A percentile compares a stretch with the other conserved stretches of the same genome.
These are phyloP conservation scores for Limnanthes douglasii DNA, from an alignment of 345 rosid genomes.

Conservation along the genomic window DNA sequence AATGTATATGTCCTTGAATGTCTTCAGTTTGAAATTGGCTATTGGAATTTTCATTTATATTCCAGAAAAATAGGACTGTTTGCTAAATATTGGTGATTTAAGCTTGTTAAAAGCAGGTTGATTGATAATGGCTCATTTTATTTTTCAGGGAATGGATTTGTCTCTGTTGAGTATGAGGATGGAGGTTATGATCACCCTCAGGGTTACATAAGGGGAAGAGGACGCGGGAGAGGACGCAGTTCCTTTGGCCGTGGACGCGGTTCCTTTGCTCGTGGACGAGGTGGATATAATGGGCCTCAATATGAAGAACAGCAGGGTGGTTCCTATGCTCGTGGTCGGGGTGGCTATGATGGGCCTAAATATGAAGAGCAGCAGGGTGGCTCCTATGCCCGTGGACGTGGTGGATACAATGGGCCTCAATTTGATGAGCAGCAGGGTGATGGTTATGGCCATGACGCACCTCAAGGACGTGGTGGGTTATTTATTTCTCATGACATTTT, in stretches of 20 bases:
- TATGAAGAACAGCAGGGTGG: too few relatives aligned
- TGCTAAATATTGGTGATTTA: too few relatives aligned
- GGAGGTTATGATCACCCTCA: constrained; percentile 60
- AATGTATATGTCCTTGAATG: background rate
- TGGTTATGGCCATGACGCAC: constrained; percentile 33
- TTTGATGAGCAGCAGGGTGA: constrained; percentile 34
- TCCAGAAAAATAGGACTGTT: too few relatives aligned
- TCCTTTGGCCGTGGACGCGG: too few relatives aligned
- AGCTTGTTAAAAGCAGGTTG: background rate
- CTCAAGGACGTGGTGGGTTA: constrained; percentile 15
- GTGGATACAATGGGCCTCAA: constrained; percentile 32
- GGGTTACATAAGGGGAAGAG: constrained; percentile 60
- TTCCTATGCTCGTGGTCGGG: background rate
- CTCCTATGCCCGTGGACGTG: constrained; percentile 53
- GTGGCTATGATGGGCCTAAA: background rate
- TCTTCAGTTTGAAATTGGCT: background rate
- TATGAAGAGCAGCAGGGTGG: too few relatives aligned
- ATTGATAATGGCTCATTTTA: background rate
- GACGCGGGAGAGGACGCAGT: too few relatives aligned
- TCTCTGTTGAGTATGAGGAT: constrained; percentile 54
- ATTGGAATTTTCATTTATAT: background rate
- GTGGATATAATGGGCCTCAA: background rate
- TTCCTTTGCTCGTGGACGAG: background rate
- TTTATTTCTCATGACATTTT: background rate
- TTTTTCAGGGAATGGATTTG: constrained; percentile 51